Evolutionary conservation across 768 basidiomycete genomes (phyloP), one percentile per base, ranked within the genome.

Genomic region (Amanita exitialis): DNA sequence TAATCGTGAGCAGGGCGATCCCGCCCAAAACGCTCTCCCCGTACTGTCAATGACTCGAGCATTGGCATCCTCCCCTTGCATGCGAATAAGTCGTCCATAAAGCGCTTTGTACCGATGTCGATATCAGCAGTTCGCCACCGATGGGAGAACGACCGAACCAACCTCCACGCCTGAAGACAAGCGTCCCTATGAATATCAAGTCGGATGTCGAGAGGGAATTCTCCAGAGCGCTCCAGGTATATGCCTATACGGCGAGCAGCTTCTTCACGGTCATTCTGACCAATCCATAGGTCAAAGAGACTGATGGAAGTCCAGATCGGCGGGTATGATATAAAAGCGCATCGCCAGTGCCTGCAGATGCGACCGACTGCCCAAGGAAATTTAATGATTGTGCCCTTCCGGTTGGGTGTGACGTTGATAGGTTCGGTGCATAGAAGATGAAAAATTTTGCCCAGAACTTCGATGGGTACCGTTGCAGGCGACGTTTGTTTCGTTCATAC

Each of bases 401-500:
- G 4, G 4, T 16, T 15, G 7, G 42, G 42, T n/a, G 23, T 6
- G 13, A 44, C 13, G 13, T n/a, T n/a, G 23, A 44, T 44, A n/a
- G 42, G 42, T n/a, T 44, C 42, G 8, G 21, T 23, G 42, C 25
- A 44, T 27, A 44, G 25, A 7, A 43, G 21, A n/a, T 21, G 42
- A 23, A 43, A 23, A 21, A 44, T 44, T 9, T 15, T 21, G 42
- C 42, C 23, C 25, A 44, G 23, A 27, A 44, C 42, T n/a, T 44
- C 42, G 13, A 27, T 5, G n/a, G 42, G 23, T 2, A 44, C 42
- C 27, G n/a, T 69, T 44, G 42, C 23, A 44, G 25, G 42, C 42
- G 25, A n/a, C 5, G n/a, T 25, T 44, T 83, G 61, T 91, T 89
- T 60, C 86, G 80, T 35, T 89, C 90, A 63, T 16, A 20, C 7